phyloP scores from a whole-genome alignment of 2,329 filamentous ascomycete genomes.

The Sclerotinia sclerotiorum region DNA sequence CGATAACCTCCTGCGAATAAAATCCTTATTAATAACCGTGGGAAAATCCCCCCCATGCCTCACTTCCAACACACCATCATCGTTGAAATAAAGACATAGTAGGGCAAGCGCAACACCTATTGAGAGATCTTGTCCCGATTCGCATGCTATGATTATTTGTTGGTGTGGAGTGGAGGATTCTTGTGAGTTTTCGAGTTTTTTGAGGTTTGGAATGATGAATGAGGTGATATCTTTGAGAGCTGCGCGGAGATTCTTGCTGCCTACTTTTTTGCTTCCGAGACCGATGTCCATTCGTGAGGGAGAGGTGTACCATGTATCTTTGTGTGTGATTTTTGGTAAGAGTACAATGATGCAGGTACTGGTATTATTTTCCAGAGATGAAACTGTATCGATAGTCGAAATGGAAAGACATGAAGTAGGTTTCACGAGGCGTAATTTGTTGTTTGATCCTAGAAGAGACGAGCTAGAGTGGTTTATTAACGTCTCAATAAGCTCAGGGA shows the following conservation, averaged over 20 bases:
- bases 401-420: slow-evolving; percentile 39
- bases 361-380: not conserved
- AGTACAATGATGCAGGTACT: slow-evolving; percentile 44
- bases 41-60: slow-evolving; percentile 17
- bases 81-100: slow-evolving; percentile 70
- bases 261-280: slow-evolving; percentile 71
- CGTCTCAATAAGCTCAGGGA: slow-evolving; percentile 51
- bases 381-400: slow-evolving; percentile 27
- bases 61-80: slow-evolving; percentile 51
- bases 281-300: slow-evolving; percentile 53
- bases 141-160: slow-evolving; percentile 63
- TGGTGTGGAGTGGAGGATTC: not conserved
- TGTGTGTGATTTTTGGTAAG: slow-evolving; percentile 46
- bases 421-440: slow-evolving; percentile 28
- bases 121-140: slow-evolving; percentile 76
- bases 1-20: slow-evolving; percentile 76
- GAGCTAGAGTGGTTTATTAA: slow-evolving; percentile 42
- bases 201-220: slow-evolving; percentile 33
- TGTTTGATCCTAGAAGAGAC: not conserved
- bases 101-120: slow-evolving; percentile 75
- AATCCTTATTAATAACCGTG: slow-evolving; percentile 68
- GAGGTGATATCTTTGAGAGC: slow-evolving; percentile 54
- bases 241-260: slow-evolving; percentile 76
- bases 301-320: slow-evolving; percentile 46
- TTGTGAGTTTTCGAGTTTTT: not conserved